Evolutionary conservation across 805 yeast species (phyloP), one percentile per base, ranked within the genome.

Genomic region (Teunomyces panamensis): DNA sequence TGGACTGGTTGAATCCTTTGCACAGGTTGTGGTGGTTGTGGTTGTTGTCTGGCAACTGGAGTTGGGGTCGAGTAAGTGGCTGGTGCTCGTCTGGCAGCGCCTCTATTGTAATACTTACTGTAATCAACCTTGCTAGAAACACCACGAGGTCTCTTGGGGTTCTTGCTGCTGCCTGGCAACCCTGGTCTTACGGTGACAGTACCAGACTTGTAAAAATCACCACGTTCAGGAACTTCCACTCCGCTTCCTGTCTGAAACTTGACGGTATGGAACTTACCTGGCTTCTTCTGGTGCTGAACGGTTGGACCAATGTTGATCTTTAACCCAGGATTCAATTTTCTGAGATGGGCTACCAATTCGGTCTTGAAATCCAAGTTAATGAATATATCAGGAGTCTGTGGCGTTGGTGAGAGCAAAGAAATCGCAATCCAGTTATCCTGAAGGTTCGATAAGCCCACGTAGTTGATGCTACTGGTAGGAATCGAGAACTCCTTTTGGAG

Each of bases 401-500:
- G 71, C 0, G 83, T 77, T 16, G 77, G 75, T 3, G 69, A 49
- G 43, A 62, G 68, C 48, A 82, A 65, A 30, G 80, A 78, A 39
- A 87, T 60, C 1, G 96, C 95, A 30, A 91, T 64, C 99, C 99
- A 94, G 59, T 91, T 94, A 67, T 94, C 99, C 55, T 91, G 94
- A 47, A 82, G 73, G 42, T 77, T 80, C 0, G 97, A 87, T 55
- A 94, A 59, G 3, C 84, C 83, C 11, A 89, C 78, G 49, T 79
- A 79, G 20, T 71, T 74, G 45, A 94, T 84, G 3, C 77, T 71
- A 9, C 73, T 63, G 2, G 89, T 71, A 7, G 88, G 79, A 41
- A 89, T 75, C 2, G 80, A 67, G 47, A 78, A 74, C 58, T 94
- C 98, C 43, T 78, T 76, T 9, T 73, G 74, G 53, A 87, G 82